A percentile compares a stretch with the other conserved stretches of the same genome.
Conservation (phyloP, 495 filamentous ascomycete genomes). For the Penicillium goetzii region DNA sequence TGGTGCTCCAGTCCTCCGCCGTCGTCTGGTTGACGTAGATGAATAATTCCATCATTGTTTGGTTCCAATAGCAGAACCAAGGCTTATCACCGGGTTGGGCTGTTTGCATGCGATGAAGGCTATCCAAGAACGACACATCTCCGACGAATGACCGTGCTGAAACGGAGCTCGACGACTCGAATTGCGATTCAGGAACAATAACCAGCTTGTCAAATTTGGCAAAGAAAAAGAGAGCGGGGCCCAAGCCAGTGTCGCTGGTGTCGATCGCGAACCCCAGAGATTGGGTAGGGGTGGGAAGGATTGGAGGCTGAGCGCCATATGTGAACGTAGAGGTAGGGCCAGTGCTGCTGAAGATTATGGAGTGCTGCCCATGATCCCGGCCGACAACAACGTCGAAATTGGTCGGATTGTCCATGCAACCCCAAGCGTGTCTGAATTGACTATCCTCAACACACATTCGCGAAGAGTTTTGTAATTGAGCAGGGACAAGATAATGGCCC, state of each 20-base stretch:
- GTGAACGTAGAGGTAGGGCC: conserved; percentile 47
- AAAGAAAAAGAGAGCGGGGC: conserved; percentile 77
- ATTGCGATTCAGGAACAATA: conserved; percentile 62
- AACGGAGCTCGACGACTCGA: conserved; percentile 37
- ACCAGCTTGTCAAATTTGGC: conserved; percentile 78
- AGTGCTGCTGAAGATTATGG: conserved; percentile 33
- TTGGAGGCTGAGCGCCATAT: conserved; percentile 77
- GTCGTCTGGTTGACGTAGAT: conserved; percentile 71
- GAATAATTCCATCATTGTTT: conserved; percentile 78
- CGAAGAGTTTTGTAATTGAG: conserved; percentile 59
- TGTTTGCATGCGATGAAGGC: conserved; percentile 45
- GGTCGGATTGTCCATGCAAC: conserved; percentile 52
- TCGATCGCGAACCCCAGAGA: conserved; percentile 67
- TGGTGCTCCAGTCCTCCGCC: conserved; percentile 34
- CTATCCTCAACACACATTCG: conserved; percentile 68
- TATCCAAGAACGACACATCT: conserved; percentile 27
- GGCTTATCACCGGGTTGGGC: conserved; percentile 66
- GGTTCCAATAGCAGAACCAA: conserved; percentile 90
- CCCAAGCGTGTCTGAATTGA: conserved; percentile 69
- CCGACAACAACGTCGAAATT: conserved; percentile 47
- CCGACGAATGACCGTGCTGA: conserved; percentile 36
- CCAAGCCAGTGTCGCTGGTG: conserved; percentile 59
- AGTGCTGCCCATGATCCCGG: conserved; percentile 27
- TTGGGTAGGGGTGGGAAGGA: conserved; percentile 48
- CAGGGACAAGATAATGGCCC: conserved; percentile 65